Evolutionary conservation across 164 flowering plant species (phyloP), one percentile per base, ranked within the genome.

Genomic region (Platanus orientalis): DNA sequence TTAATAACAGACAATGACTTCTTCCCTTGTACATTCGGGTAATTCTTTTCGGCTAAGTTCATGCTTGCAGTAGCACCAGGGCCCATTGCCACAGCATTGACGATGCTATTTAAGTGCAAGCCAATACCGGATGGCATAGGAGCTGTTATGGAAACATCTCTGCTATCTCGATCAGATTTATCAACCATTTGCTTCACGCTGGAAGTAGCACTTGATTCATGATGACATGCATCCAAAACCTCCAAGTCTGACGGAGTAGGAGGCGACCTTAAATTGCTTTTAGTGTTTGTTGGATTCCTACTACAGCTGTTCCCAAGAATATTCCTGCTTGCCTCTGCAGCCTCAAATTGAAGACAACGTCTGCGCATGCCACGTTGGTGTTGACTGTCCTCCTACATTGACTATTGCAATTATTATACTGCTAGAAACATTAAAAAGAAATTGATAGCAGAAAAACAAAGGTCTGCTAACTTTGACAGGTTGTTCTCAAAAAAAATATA

Each of bases 71-170:
- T 58, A 32, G 71, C 63, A 52, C 58, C 61, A 58, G 57, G 51
- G 32, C 71, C 71, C 34, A 63, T 26, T 63, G 79, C 70, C 30
- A 67, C 58, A 51, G 75, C 27, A 62, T 60, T 81, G 53, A 77
- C 75, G 64, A 82, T 69, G 67, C 84, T 81, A 54, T 86, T 83
- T 51, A 86, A 76, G 70, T 86, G 92, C 77, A 89, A 73, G 61
- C 92, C 92, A 49, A 84, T 79, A 32, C 87, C 83, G 32, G 76
- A 74, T 40, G 87, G 82, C 75, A 69, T 80, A 58, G 80, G 64
- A 66, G 59, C 70, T 26, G 49, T 24, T 44, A 67, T 40, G 39
- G 70, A 32, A 63, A 77, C 59, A 48, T 51, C 76, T 52, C 58
- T 73, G 63, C 28, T 55, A 34, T 60, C 63, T 47, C 48, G 69